A percentile compares a stretch with the other conserved stretches of the same genome.
These are phyloP conservation scores for Macroventuria anomochaeta DNA, from an alignment of 2,329 filamentous ascomycete genomes.

Conservation along the genomic window DNA sequence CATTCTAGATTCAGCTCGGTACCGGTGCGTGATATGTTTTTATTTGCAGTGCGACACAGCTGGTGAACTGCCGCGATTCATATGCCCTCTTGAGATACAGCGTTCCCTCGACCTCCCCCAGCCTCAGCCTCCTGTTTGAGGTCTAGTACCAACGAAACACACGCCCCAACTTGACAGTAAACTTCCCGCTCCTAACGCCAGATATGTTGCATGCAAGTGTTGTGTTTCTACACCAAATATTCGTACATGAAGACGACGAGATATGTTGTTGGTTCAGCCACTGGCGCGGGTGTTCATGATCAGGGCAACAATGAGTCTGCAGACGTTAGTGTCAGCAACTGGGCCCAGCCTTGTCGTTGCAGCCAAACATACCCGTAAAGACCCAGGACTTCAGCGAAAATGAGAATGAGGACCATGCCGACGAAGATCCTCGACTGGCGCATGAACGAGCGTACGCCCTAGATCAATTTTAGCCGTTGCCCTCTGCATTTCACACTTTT, in stretches of 20 bases:
- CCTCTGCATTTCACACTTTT: no score
- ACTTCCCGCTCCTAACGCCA: conserved; percentile 13
- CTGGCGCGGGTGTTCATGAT: conserved; percentile 89
- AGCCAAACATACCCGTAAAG: conserved; percentile 79
- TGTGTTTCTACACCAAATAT: conserved; percentile 33
- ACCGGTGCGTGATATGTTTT: background rate
- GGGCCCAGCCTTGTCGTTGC: background rate
- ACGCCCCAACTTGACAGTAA: background rate
- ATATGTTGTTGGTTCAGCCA: conserved; percentile 50
- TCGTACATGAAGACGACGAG: conserved; percentile 35
- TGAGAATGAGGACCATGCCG: conserved; percentile 97
- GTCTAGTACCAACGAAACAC: background rate
- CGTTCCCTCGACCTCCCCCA: background rate
- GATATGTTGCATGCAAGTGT: conserved; percentile 16
- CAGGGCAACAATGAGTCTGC: conserved; percentile 86
- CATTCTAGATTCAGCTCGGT: background rate
- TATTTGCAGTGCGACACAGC: background rate
- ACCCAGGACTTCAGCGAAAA: conserved; percentile 97
- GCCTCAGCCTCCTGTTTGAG: background rate
- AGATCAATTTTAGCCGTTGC: no score
- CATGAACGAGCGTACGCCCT: conserved; percentile 93
- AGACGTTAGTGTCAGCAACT: conserved; percentile 18
- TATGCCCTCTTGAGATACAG: background rate
- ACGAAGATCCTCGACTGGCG: conserved; percentile 95
- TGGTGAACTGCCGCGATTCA: conserved; percentile 1